These are phyloP conservation scores for Aphanomyces astaci DNA, from an alignment of 352 stramenopile genomes.

Conservation along the genomic window DNA sequence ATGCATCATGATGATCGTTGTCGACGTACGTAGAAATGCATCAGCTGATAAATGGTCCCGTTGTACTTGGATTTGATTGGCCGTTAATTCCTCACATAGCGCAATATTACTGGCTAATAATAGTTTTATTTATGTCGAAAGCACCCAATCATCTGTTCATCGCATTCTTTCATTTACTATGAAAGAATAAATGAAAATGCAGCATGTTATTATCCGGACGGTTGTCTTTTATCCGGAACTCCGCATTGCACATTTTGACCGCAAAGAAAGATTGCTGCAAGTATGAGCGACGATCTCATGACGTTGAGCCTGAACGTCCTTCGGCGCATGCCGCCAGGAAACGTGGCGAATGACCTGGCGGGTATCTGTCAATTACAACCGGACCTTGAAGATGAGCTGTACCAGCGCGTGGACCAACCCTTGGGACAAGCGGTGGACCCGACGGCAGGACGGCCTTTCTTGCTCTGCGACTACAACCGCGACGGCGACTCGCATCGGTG, in stretches of 20 bases:
- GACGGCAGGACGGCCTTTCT: constrained; percentile 82
- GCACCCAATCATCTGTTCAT: background rate
- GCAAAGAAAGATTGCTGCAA: background rate
- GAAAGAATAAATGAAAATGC: too few species aligned
- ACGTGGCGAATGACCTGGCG: constrained; percentile 78
- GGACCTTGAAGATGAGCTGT: constrained; percentile 82
- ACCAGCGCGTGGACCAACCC: constrained; percentile 90
- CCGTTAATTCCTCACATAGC: background rate
- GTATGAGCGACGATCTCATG: constrained; percentile 29
- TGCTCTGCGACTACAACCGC: constrained; percentile 94
- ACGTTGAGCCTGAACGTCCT: constrained; percentile 84
- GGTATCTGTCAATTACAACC: constrained; percentile 78
- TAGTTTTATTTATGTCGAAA: background rate
- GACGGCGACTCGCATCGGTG: constrained; percentile 86
- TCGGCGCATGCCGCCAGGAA: constrained; percentile 78
- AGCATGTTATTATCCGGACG: too few species aligned
- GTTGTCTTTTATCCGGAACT: background rate
- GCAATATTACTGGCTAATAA: background rate
- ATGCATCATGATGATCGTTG: background rate
- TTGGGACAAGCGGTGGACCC: constrained; percentile 83
- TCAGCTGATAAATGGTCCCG: too few species aligned
- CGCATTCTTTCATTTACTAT: too few species aligned
- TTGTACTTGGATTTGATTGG: background rate
- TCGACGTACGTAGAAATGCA: too few species aligned
- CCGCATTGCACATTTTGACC: background rate